phyloP scores from a whole-genome alignment of 2,329 filamentous ascomycete species.

The Calonectria pauciramosa region DNA sequence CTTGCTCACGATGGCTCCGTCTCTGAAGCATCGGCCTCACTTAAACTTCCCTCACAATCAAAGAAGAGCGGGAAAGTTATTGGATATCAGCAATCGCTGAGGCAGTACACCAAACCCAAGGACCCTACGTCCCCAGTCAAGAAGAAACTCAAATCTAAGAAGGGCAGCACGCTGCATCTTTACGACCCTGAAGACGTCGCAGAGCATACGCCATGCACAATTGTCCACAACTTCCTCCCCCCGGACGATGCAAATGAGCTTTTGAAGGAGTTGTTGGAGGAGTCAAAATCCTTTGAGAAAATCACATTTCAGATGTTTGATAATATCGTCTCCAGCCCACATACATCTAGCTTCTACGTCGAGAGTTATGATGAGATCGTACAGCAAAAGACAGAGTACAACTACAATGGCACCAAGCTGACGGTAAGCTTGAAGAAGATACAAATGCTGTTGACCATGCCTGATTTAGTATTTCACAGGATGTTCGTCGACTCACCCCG shows the following conservation, averaged over 20 bases:
- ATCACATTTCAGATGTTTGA: slow-evolving; percentile 90
- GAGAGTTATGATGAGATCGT: slow-evolving; percentile 78
- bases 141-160: slow-evolving; percentile 74
- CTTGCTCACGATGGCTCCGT: slow-evolving; percentile 85
- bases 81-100: slow-evolving; percentile 75
- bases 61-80: slow-evolving; percentile 55
- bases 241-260: slow-evolving; percentile 78
- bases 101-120: slow-evolving; percentile 58
- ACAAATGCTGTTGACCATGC: not conserved
- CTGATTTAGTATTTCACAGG: slow-evolving; percentile 55
- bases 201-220: slow-evolving; percentile 87
- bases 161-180: slow-evolving; percentile 85
- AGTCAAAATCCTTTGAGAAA: slow-evolving; percentile 78
- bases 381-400: slow-evolving; percentile 82
- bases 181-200: slow-evolving; percentile 87
- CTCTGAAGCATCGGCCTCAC: slow-evolving; percentile 69
- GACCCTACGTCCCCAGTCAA: slow-evolving; percentile 47
- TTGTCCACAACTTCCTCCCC: slow-evolving; percentile 92
- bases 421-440: slow-evolving; percentile 57
- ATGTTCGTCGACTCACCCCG: slow-evolving; percentile 82
- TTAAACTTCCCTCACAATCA: slow-evolving; percentile 54
- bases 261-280: slow-evolving; percentile 80
- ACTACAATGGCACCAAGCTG: slow-evolving; percentile 86
- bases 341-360: slow-evolving; percentile 88
- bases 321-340: slow-evolving; percentile 85